A percentile compares a stretch with the other conserved stretches of the same genome.
phyloP scores from a whole-genome alignment of 768 basidiomycete species.

The Leccinum broughii region DNA sequence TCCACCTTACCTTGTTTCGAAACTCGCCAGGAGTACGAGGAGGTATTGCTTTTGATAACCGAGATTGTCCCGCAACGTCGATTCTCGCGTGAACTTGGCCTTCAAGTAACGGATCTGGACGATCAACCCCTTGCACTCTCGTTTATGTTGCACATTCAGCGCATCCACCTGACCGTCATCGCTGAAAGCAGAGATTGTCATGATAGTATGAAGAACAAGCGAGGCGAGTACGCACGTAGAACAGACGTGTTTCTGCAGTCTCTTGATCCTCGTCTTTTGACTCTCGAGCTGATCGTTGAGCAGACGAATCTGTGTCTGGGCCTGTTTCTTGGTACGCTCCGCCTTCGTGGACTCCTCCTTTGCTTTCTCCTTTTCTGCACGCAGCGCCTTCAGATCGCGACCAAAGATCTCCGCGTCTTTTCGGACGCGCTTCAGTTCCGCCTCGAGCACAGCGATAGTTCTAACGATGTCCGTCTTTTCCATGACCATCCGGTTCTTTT shows the following conservation, averaged over 20 bases:
- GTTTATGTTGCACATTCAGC: slow-evolving; percentile 68
- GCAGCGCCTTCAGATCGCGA: slow-evolving; percentile 67
- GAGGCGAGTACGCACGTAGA: slow-evolving; percentile 45
- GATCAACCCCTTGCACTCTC: slow-evolving; percentile 88
- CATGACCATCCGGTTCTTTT: slow-evolving; percentile 58
- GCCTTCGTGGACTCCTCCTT: slow-evolving; percentile 56
- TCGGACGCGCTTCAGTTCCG: slow-evolving; percentile 73
- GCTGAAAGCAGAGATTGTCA: slow-evolving; percentile 21
- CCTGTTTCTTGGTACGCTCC: slow-evolving; percentile 69
- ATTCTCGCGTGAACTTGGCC: slow-evolving; percentile 86
- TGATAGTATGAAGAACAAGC: slow-evolving; percentile 1
- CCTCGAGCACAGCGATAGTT: slow-evolving; percentile 67
- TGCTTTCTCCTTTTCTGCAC: slow-evolving; percentile 64
- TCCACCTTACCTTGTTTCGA: slow-evolving; percentile 63
- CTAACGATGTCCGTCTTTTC: slow-evolving; percentile 67
- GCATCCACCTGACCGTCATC: slow-evolving; percentile 54
- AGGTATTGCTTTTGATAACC: slow-evolving; percentile 89
- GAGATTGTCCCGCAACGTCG: slow-evolving; percentile 71
- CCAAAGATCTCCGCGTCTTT: slow-evolving; percentile 78
- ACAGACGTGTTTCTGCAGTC: slow-evolving; percentile 57
- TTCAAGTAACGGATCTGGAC: slow-evolving; percentile 92
- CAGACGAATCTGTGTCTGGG: slow-evolving; percentile 61
- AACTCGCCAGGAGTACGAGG: slow-evolving; percentile 64
- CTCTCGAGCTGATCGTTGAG: slow-evolving; percentile 65
- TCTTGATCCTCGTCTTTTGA: slow-evolving; percentile 43